Conservation (phyloP, 352 stramenopile species). For the Phytophthora syringae region DNA sequence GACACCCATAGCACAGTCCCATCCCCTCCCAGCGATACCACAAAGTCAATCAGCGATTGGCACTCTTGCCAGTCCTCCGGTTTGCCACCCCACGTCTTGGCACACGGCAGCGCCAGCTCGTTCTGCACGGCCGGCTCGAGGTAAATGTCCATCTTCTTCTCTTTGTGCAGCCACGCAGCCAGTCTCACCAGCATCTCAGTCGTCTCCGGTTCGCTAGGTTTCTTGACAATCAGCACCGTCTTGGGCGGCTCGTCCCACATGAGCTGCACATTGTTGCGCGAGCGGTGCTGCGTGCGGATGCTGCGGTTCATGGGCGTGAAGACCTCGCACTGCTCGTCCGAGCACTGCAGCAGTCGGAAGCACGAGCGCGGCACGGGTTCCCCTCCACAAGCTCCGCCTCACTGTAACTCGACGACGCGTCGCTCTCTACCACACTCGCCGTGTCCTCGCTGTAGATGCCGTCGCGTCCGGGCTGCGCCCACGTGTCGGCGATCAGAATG, state of each 20-base stretch:
- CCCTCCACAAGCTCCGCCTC: slow-evolving; percentile 45
- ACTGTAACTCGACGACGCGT: slow-evolving; percentile 55
- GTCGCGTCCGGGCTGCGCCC: slow-evolving; percentile 66
- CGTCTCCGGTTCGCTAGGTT: slow-evolving; percentile 83
- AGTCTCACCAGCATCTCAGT: slow-evolving; percentile 74
- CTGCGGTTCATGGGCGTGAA: slow-evolving; percentile 88
- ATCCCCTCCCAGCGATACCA: slow-evolving; percentile 95
- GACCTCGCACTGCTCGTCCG: slow-evolving; percentile 89
- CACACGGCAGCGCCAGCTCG: slow-evolving; percentile 59
- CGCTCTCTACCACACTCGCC: slow-evolving; percentile 51
- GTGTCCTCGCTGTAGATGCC: slow-evolving; percentile 78
- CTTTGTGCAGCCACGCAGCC: slow-evolving; percentile 72
- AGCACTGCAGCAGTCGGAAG: slow-evolving; percentile 87
- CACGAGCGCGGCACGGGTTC: slow-evolving; percentile 49
- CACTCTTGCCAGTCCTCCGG: slow-evolving; percentile 68
- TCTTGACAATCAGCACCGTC: slow-evolving; percentile 89
- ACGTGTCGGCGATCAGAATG: slow-evolving; percentile 81
- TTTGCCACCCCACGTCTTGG: slow-evolving; percentile 68
- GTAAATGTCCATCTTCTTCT: slow-evolving; percentile 76
- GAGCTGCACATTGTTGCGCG: slow-evolving; percentile 90
- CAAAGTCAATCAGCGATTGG: slow-evolving; percentile 90
- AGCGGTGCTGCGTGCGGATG: slow-evolving; percentile 85
- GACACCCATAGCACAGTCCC: slow-evolving; percentile 92
- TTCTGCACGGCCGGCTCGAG: slow-evolving; percentile 80
- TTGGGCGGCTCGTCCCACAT: slow-evolving; percentile 89